Evolutionary conservation across 768 basidiomycete genomes (phyloP), one percentile per base, ranked within the genome.

Genomic region (Pisolithus sp.): DNA sequence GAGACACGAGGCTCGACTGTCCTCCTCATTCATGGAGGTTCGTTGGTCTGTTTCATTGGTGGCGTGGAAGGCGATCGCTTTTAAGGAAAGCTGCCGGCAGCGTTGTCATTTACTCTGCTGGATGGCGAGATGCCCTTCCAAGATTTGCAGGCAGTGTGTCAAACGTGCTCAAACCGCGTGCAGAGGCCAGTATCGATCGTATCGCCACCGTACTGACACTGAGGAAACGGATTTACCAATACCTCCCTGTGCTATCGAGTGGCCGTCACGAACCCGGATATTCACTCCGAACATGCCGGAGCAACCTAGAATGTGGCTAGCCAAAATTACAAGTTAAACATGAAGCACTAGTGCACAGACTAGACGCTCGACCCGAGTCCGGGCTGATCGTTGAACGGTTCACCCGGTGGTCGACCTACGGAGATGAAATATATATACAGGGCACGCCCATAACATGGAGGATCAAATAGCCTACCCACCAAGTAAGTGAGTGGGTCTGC

Each of bases 1-100:
- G 31, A 15, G 37, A 52, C 63, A 62, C 59, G 62, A 57, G 53
- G 53, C 20, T 7, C 12, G 5, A 15, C 34, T 23, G 31, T 31
- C 10, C 20, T 46, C 37, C 17, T 13, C n/a, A 31, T 1, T 20
- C 48, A 41, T 43, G 42, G 48, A 43, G 24, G 34, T 40, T 13
- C 18, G 20, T 30, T 18, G 17, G 28, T 18, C 30, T 31, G 23
- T 20, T 21, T 31, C 17, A 31, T 30, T 30, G 26, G 45, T 46
- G 46, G 46, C 30, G 31, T 31, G 30, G 34, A 36, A 47, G 46
- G 8, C 18, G 46, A 47, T 47, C 46, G 18, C 24, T 30, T 36
- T 47, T n/a, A 47, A 20, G 21, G 17, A 36, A 28, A 10, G 12
- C 20, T 47, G 34, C 46, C 46, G 31, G n/a, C 30, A 47, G 12